A percentile compares a stretch with the other conserved stretches of the same genome.
phyloP scores from a whole-genome alignment of 768 basidiomycete species.

The Russula vinacea region DNA sequence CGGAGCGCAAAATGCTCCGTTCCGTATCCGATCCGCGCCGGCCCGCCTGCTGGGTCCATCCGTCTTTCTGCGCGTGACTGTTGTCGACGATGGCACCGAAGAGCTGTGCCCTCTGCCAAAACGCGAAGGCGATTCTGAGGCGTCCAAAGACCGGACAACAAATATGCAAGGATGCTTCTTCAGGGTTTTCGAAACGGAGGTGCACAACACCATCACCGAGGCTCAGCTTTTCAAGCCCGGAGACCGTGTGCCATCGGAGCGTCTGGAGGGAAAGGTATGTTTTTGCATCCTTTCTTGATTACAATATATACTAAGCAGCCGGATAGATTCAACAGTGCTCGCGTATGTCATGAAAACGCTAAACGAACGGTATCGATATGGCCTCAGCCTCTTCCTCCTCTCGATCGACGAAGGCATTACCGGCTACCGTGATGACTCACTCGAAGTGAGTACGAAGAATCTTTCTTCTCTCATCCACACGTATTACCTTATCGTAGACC shows the following conservation, averaged over 20 bases:
- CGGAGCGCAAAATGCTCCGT: background rate
- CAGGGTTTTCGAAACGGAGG: conserved; percentile 95
- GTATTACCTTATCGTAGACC: conserved; percentile 51
- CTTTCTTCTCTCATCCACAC: background rate
- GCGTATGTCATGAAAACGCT: conserved; percentile 96
- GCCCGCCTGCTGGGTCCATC: background rate
- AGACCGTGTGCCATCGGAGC: conserved; percentile 97
- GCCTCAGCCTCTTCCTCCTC: conserved; percentile 83
- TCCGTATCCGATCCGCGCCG: background rate
- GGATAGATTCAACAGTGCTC: conserved; percentile 90
- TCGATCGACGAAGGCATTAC: conserved; percentile 99
- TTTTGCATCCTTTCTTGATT: background rate
- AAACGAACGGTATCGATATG: conserved; percentile 92
- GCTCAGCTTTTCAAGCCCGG: conserved; percentile 81
- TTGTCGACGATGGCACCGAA: conserved; percentile 65
- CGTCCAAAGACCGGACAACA: conserved; percentile 97
- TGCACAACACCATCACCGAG: conserved; percentile 91
- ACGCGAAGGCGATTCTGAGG: conserved; percentile 80
- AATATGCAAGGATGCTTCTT: conserved; percentile 97
- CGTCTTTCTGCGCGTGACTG: too few species aligned
- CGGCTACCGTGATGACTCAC: conserved; percentile 94
- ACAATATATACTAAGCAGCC: background rate
- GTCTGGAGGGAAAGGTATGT: conserved; percentile 87
- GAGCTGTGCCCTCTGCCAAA: conserved; percentile 72
- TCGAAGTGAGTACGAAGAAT: conserved; percentile 58